Conservation (phyloP, 1,139 yeast genomes). For the Kazachstania sp. region DNA sequence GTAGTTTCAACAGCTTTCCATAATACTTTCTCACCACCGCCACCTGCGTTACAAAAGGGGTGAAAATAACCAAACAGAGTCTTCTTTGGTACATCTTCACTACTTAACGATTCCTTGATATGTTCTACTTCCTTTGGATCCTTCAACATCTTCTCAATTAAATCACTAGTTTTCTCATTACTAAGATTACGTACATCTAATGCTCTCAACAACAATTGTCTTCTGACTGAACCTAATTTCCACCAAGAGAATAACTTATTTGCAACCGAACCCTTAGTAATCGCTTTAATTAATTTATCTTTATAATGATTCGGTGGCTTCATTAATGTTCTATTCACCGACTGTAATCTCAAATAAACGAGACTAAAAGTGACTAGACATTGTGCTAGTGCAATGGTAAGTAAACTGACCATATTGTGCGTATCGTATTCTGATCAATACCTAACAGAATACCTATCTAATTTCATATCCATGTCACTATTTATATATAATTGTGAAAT, state of each 20-base stretch:
- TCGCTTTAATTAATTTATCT: not conserved
- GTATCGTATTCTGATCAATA: too few relatives aligned
- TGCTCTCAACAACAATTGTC: slow-evolving; percentile 48
- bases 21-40: slow-evolving; percentile 95
- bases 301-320: slow-evolving; percentile 1
- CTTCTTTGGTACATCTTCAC: slow-evolving; percentile 28
- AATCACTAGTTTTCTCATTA: slow-evolving; percentile 9
- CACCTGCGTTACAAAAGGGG: slow-evolving; percentile 93
- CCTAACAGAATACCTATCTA: too few relatives aligned
- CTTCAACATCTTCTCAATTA: not conserved
- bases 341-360: slow-evolving; percentile 8
- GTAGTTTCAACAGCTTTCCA: slow-evolving; percentile 90
- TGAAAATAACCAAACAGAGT: slow-evolving; percentile 73
- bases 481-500: too few relatives aligned
- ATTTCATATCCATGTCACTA: too few relatives aligned
- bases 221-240: slow-evolving; percentile 37
- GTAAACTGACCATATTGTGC: not conserved
- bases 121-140: not conserved
- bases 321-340: slow-evolving; percentile 4
- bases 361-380: slow-evolving; percentile 3
- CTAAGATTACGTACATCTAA: slow-evolving; percentile 33
- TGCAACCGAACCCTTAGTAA: not conserved
- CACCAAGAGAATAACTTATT: slow-evolving; percentile 16
- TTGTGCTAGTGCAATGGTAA: slow-evolving; percentile 6
- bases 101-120: slow-evolving; percentile 3